Evolutionary conservation across 2,329 filamentous ascomycete species (phyloP).

Genomic region (Arthrobotrys iridis): DNA sequence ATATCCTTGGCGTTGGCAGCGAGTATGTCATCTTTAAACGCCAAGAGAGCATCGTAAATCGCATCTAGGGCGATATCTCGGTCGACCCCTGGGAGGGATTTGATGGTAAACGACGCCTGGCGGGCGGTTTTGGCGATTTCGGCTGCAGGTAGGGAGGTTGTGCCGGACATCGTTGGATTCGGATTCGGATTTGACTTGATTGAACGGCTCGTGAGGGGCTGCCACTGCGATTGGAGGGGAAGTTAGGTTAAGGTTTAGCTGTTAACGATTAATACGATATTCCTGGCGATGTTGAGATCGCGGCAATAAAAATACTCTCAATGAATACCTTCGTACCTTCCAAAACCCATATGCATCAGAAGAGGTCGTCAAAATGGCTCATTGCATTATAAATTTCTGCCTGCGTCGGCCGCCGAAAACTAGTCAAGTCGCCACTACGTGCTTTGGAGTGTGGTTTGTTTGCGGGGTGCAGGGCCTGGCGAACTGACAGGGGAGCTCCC

Average conservation of each 20-base stretch:
- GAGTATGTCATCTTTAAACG: constrained; percentile 78
- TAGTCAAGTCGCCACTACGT: neutral
- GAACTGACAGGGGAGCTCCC: constrained; percentile 5
- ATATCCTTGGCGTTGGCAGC: constrained; percentile 88
- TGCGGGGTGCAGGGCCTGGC: constrained; percentile 16
- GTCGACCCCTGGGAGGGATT: constrained; percentile 77
- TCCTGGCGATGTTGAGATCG: neutral
- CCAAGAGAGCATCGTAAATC: constrained; percentile 79
- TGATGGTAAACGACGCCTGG: constrained; percentile 79
- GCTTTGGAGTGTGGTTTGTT: neutral
- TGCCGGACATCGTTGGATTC: constrained; percentile 25
- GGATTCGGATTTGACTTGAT: neutral
- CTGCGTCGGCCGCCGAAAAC: constrained; percentile 28
- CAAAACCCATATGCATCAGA: neutral
- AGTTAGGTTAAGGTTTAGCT: constrained; percentile 8
- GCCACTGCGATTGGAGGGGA: neutral
- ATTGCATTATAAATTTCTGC: constrained; percentile 10
- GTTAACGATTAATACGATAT: too few relatives aligned
- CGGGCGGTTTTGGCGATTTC: constrained; percentile 47
- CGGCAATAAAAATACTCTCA: neutral
- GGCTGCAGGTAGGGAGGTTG: constrained; percentile 58
- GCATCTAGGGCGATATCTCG: constrained; percentile 86
- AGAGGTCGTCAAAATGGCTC: neutral
- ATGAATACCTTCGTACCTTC: neutral
- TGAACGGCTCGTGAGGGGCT: too few relatives aligned